phyloP scores from a whole-genome alignment of 2,329 filamentous ascomycete species.

The Fonsecaea pedrosoi region DNA sequence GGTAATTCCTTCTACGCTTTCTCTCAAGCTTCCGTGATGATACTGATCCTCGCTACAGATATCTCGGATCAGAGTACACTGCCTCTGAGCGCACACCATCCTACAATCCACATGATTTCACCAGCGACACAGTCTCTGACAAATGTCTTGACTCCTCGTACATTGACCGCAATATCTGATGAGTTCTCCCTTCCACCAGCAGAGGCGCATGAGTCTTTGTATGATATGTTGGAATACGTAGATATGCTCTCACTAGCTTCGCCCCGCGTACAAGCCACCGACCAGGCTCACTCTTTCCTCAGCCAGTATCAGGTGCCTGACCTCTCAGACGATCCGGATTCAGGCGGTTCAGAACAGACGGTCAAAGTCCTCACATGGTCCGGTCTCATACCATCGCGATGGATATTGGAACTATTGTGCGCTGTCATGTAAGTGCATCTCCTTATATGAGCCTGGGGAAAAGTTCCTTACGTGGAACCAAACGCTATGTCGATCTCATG shows the following conservation, averaged over 20 bases:
- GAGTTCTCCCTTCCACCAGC: constrained; percentile 36
- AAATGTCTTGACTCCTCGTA: constrained; percentile 38
- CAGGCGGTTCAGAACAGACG: constrained; percentile 40
- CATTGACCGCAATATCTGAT: neutral
- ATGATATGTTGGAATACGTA: constrained; percentile 68
- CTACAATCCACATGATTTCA: constrained; percentile 46
- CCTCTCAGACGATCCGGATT: constrained; percentile 13
- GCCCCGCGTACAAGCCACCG: constrained; percentile 44
- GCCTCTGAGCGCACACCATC: constrained; percentile 41
- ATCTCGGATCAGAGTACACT: neutral
- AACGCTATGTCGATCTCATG: neutral
- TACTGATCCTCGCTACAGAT: constrained; percentile 2
- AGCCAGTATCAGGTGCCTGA: constrained; percentile 44
- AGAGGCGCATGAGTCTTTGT: constrained; percentile 66
- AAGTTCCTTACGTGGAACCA: neutral
- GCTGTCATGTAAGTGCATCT: constrained; percentile 31
- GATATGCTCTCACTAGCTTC: constrained; percentile 59
- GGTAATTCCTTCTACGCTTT: constrained; percentile 1
- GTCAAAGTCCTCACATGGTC: constrained; percentile 51
- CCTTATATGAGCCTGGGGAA: neutral
- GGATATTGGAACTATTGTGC: constrained; percentile 47
- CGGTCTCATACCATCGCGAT: constrained; percentile 49
- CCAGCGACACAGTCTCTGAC: constrained; percentile 40
- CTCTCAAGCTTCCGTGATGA: neutral
- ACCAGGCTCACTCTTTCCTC: constrained; percentile 32